Evolutionary conservation across 148 eudicot species (phyloP).

Genomic region (Rhododendron ovatum): DNA sequence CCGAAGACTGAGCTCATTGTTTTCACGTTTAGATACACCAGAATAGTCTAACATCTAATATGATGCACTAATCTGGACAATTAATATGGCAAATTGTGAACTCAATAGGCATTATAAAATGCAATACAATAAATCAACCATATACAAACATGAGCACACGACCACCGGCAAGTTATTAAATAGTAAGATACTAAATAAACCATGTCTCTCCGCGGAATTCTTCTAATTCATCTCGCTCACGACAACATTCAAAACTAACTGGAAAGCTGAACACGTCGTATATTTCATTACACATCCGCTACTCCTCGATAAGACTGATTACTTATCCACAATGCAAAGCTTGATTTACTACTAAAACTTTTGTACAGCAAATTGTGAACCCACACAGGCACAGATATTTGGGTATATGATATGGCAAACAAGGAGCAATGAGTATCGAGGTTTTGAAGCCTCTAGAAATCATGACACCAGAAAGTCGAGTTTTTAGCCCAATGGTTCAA

Average conservation of each 20-base stretch:
- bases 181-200: neutral
- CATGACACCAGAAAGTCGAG: neutral
- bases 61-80: neutral
- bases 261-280: too few species aligned
- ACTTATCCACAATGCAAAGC: neutral
- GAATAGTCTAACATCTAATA: neutral
- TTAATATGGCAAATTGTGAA: neutral
- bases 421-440: neutral
- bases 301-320: neutral
- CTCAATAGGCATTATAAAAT: neutral
- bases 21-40: neutral
- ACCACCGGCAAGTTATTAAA: neutral
- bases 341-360: neutral
- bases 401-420: neutral
- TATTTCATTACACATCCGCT: neutral
- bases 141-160: neutral
- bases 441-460: neutral
- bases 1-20: neutral
- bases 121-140: neutral
- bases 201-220: neutral
- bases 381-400: neutral
- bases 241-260: too few species aligned
- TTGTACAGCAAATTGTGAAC: neutral
- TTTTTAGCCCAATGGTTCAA: neutral
- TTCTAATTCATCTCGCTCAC: neutral